Conservation (phyloP, 257 asterid species). For the Pogostemon cablin region DNA sequence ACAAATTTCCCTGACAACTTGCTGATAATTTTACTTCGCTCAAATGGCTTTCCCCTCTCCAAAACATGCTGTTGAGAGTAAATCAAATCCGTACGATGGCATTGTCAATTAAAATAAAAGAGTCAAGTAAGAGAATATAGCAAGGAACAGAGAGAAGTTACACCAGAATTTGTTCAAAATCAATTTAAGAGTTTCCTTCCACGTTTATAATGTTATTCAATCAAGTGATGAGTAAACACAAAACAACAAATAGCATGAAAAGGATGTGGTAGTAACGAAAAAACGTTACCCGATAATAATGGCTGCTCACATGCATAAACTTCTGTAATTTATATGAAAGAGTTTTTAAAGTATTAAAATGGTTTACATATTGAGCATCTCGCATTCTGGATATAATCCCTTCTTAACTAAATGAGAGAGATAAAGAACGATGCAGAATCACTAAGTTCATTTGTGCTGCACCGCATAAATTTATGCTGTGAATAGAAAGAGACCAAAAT, state of each 20-base stretch:
- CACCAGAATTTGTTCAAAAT: conserved; percentile 1
- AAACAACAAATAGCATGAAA: neutral
- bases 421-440: neutral
- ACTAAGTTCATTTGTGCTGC: neutral
- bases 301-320: neutral
- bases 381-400: neutral
- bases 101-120: conserved; percentile 1
- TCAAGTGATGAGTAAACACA: neutral
- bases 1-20: conserved; percentile 68
- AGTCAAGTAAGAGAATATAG: neutral
- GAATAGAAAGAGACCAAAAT: neutral
- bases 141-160: neutral
- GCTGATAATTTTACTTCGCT: conserved; percentile 64
- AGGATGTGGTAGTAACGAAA: neutral
- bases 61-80: conserved; percentile 65
- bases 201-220: neutral
- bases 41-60: conserved; percentile 74
- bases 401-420: neutral
- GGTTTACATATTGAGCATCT: neutral
- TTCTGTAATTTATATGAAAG: neutral
- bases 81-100: conserved; percentile 12
- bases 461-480: neutral
- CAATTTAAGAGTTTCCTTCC: neutral
- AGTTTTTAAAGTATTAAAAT: neutral
- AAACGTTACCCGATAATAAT: neutral